Percentiles rank a stretch among this genome's conserved stretches.
These are phyloP conservation scores for Saitozyma podzolica DNA, from an alignment of 768 basidiomycete genomes.

Conservation along the genomic window DNA sequence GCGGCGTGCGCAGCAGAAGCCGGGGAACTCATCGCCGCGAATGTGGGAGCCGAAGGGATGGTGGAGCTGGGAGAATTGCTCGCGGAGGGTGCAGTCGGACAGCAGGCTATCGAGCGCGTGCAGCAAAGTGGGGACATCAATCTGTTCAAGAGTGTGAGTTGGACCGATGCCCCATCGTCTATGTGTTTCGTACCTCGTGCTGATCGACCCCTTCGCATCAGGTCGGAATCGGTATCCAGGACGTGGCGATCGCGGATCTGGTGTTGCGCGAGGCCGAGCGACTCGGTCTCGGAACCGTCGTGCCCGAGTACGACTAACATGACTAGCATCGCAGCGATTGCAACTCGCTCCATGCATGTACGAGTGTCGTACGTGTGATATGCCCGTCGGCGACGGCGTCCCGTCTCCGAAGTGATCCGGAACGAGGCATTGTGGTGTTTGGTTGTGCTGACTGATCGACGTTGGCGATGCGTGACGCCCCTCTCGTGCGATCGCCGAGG, in stretches of 20 bases:
- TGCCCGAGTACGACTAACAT: constrained; percentile 58
- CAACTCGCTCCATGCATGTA: neutral
- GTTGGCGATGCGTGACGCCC: no score
- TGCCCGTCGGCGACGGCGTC: no score
- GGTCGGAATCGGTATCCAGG: constrained; percentile 76
- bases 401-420: no score
- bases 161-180: neutral
- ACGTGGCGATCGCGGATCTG: constrained; percentile 74
- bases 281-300: constrained; percentile 59
- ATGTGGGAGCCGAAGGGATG: constrained; percentile 53
- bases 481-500: no score
- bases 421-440: no score
- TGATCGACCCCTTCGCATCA: constrained; percentile 11
- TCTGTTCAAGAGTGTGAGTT: constrained; percentile 76
- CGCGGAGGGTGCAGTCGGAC: constrained; percentile 11
- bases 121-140: constrained; percentile 60
- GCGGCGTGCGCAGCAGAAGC: constrained; percentile 73
- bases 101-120: neutral
- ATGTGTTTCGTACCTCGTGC: neutral
- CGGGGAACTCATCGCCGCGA: constrained; percentile 72
- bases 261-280: constrained; percentile 66
- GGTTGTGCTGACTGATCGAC: no score
- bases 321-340: neutral
- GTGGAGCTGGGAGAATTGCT: constrained; percentile 72
- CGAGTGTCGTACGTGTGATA: no score